Evolutionary conservation across 352 stramenopile species (phyloP), one percentile per base, ranked within the genome.

Genomic region (Phytophthora hybrid): DNA sequence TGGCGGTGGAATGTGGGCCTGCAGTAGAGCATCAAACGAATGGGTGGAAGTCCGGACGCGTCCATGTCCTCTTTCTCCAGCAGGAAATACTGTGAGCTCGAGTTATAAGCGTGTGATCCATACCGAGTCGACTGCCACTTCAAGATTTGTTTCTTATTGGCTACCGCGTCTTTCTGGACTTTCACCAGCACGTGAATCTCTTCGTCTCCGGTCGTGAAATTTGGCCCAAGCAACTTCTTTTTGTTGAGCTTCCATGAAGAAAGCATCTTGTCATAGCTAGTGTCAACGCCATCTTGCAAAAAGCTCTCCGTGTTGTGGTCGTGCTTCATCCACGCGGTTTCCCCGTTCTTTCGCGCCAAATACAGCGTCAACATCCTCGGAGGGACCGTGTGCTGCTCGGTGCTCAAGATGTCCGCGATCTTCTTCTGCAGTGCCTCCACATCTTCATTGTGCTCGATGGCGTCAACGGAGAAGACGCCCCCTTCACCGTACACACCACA

Each of bases 321-420:
- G 56, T 71, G 46, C 34, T 63, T 65, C n/a, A 78, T 18, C 71
- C 71, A 74, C 56, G 13, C 44, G 58, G 13, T 46, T 44, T 59
- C 29, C 14, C 18, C 18, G 13, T 70, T 61, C 56, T 60, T 74
- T 39, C 57, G 47, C 39, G 71, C 65, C 65, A 74, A 71, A 66
- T 62, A 74, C 37, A 63, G 39, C 21, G 57, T 63, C 57, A 63
- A 55, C 23, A 39, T 9, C 51, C 13, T 21, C 5, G 57, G 47
- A 39, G 47, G 32, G 21, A 63, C 41, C 16, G 47, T 26, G 57
- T 63, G 47, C 39, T 39, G 57, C 16, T 63, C 18, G 23, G 26
- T 13, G 21, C 26, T 26, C 26, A 52, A 52, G 44, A 52, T 52
- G 44, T 13, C 44, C 6, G 44, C 44, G 44, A 52, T 52, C 16